Percentiles rank a stretch among this genome's conserved stretches.
These are phyloP conservation scores for Solanum etuberosum DNA, from an alignment of 257 asterid species.

Conservation along the genomic window DNA sequence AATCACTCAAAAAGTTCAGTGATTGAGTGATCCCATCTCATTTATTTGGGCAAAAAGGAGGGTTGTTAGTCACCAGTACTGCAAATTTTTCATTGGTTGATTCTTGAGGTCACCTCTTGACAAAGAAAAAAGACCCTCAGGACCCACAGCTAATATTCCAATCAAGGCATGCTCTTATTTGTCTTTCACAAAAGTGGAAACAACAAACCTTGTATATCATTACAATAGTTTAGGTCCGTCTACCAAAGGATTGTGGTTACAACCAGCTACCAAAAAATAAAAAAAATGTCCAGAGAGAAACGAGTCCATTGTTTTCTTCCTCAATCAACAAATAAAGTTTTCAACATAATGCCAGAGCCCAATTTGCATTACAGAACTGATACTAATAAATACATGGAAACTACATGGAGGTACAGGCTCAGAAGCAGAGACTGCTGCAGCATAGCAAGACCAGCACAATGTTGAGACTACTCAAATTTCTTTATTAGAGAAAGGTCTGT, in stretches of 20 bases:
- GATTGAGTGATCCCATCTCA: background rate
- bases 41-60: background rate
- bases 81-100: background rate
- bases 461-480: conserved; percentile 1
- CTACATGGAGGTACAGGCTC: background rate
- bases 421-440: background rate
- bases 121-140: background rate
- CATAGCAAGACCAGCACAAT: background rate
- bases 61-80: background rate
- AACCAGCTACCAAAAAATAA: background rate
- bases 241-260: background rate
- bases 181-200: background rate
- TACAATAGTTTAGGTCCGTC: background rate
- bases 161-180: background rate
- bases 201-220: background rate
- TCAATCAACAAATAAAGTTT: background rate
- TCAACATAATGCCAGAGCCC: background rate
- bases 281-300: too few species aligned
- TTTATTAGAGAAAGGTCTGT: conserved; percentile 8
- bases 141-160: background rate
- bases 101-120: background rate
- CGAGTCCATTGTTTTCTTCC: background rate
- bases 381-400: background rate
- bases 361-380: background rate
- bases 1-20: background rate